Evolutionary conservation across 2,329 filamentous ascomycete species (phyloP).

Genomic region (Hortaea sp.): DNA sequence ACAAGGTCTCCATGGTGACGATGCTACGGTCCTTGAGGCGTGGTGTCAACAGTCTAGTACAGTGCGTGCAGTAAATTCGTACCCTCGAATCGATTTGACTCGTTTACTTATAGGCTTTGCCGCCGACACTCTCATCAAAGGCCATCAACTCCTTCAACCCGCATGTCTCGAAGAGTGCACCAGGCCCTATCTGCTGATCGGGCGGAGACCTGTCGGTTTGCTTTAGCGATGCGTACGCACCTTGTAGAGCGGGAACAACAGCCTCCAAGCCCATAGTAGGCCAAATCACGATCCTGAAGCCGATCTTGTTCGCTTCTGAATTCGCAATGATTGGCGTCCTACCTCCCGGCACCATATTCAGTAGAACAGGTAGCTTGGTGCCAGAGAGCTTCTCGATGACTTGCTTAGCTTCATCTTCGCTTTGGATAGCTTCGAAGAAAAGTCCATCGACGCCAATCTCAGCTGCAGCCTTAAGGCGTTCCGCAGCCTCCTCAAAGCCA

Average conservation of each 20-base stretch:
- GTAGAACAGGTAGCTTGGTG: constrained; percentile 41
- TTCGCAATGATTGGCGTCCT: constrained; percentile 45
- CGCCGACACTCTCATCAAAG: constrained; percentile 40
- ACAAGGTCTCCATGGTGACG: too few relatives aligned
- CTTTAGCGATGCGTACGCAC: constrained; percentile 19
- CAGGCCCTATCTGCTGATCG: constrained; percentile 31
- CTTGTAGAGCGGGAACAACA: constrained; percentile 24
- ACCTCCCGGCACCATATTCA: constrained; percentile 50
- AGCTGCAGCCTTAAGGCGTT: constrained; percentile 41
- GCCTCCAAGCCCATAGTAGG: constrained; percentile 42
- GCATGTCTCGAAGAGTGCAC: constrained; percentile 43
- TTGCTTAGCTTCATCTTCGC: constrained; percentile 40
- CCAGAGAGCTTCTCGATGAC: constrained; percentile 36
- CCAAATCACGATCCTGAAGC: constrained; percentile 51
- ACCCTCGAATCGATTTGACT: not conserved
- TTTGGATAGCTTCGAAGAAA: constrained; percentile 50
- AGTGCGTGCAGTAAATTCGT: not conserved
- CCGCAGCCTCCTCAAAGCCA: constrained; percentile 48
- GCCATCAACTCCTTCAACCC: constrained; percentile 42
- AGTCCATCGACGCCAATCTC: constrained; percentile 49
- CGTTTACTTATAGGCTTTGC: constrained; percentile 19
- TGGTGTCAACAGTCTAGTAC: not conserved
- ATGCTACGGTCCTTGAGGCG: not conserved
- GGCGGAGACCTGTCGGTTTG: constrained; percentile 31
- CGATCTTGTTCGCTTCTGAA: constrained; percentile 44